phyloP scores from a whole-genome alignment of 345 rosid genomes.

The Citrus medica region DNA sequence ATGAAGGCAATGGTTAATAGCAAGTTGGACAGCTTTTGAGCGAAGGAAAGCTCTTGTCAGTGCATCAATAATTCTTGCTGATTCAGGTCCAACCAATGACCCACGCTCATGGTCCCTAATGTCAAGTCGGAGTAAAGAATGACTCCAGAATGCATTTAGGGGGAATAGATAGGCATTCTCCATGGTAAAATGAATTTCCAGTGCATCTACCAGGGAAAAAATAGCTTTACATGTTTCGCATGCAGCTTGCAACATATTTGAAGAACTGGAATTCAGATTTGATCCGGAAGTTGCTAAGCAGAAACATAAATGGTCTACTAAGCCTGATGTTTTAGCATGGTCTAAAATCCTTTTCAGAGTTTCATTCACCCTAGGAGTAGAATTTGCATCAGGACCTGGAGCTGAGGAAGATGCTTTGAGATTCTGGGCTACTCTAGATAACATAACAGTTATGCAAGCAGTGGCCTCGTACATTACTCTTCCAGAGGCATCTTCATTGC shows the following conservation, averaged over 20 bases:
- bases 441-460: slow-evolving; percentile 56
- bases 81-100: slow-evolving; percentile 46
- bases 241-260: slow-evolving; percentile 71
- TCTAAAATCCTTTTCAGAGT: slow-evolving; percentile 57
- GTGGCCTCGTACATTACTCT: slow-evolving; percentile 66
- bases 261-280: slow-evolving; percentile 70
- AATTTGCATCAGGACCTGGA: slow-evolving; percentile 41
- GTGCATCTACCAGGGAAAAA: slow-evolving; percentile 69
- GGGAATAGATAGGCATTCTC: slow-evolving; percentile 58
- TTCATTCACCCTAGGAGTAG: slow-evolving; percentile 39
- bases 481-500: slow-evolving; percentile 64
- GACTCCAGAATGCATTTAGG: slow-evolving; percentile 53
- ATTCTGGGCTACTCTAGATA: slow-evolving; percentile 59
- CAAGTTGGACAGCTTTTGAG: slow-evolving; percentile 76
- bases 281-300: slow-evolving; percentile 86
- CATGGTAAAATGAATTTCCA: slow-evolving; percentile 48
- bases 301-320: slow-evolving; percentile 72
- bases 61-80: slow-evolving; percentile 62
- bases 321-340: slow-evolving; percentile 73
- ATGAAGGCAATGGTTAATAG: slow-evolving; percentile 73
- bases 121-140: slow-evolving; percentile 52
- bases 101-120: slow-evolving; percentile 58
- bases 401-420: slow-evolving; percentile 38
- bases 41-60: slow-evolving; percentile 72
- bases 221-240: slow-evolving; percentile 81